Base-by-base conservation (phyloP, 176 grass and related monocot species). In the Musa acuminata region DNA sequence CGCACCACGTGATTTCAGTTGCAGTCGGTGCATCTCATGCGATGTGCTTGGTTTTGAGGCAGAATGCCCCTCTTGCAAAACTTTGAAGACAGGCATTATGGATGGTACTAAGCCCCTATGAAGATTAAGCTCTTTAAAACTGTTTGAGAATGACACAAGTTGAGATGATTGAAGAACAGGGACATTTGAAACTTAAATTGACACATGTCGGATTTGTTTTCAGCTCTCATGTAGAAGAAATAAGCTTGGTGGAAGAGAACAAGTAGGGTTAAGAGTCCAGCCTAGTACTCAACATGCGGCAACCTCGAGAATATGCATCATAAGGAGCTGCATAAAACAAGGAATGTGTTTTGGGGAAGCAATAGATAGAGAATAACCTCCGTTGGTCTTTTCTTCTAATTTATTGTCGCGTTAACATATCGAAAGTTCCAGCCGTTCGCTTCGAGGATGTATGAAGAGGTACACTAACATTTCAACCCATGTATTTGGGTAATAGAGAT, bases 21-120 rank as follows among this genome's bases (percentile, higher is more conserved):
- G 84, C 88, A 8, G 77, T 99, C 50, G 95, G 95, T 5, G 90
- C 90, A 59, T 94, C 88, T 17, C 90, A 99, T 94, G 88, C 86
- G 78, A 91, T 89, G 88, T 94, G 95, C 70, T 87, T 99, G 58
- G 90, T 85, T 72, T 82, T 86, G 58, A 89, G 78, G 57, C 72
- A 87, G 84, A 83, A 53, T 66, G 48, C 72, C 2, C 25, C 78
- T 50, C 20, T 74, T 67, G 79, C 72, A 5, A 43, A 48, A 26
- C 53, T 59, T 8, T 35, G 19, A 13, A 49, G 49, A 10, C 8
- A 13, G 3, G 26, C 63, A 65, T 8, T 24, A 20, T 22, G n/a
- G n/a, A n/a, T n/a, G 20, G n/a, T 63, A 24, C 19, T 63, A 23
- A 8, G 24, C 24, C 24, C 9, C 60, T 3, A 24, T 14, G 63